phyloP scores from a whole-genome alignment of 1,284 basidiomycete species.

The Moesziomyces sp. region DNA sequence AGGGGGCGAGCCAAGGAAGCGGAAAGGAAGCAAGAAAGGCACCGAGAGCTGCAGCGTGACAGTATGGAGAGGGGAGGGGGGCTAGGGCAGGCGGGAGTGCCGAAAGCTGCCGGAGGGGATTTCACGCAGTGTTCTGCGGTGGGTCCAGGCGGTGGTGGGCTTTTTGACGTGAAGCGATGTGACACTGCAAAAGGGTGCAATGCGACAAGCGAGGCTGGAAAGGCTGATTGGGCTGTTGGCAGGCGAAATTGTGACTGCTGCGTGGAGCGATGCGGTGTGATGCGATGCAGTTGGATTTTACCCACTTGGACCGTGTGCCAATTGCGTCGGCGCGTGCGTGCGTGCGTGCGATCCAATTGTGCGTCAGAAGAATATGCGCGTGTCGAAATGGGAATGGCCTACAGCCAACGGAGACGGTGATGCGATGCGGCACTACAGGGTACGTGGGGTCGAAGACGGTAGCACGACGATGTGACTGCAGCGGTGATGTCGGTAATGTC shows the following conservation, averaged over 20 bases:
- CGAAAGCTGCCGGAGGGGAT: conserved; percentile 15
- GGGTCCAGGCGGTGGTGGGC: background rate
- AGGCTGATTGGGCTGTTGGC: conserved; percentile 11
- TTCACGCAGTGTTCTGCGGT: background rate
- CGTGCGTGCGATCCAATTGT: conserved; percentile 1
- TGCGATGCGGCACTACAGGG: background rate
- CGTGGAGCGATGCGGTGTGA: conserved; percentile 8
- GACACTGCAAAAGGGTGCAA: conserved; percentile 15
- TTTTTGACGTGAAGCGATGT: conserved; percentile 13
- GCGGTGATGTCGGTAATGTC: background rate
- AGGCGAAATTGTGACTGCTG: conserved; percentile 11
- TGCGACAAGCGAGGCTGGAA: conserved; percentile 6
- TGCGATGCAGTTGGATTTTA: conserved; percentile 12
- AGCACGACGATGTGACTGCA: background rate
- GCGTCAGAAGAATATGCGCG: conserved; percentile 8
- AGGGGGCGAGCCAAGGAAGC: background rate
- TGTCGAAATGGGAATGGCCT: background rate
- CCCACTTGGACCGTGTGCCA: conserved; percentile 3
- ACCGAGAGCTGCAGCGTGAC: conserved; percentile 24
- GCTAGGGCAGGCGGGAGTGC: background rate
- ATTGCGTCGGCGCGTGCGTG: conserved; percentile 17
- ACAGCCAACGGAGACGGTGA: background rate
- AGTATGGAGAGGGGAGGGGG: conserved; percentile 5
- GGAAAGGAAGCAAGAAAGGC: background rate
- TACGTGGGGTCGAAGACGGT: too few relatives aligned